Evolutionary conservation across 2,329 filamentous ascomycete species (phyloP).

Genomic region (Colletotrichum chlorophyti): DNA sequence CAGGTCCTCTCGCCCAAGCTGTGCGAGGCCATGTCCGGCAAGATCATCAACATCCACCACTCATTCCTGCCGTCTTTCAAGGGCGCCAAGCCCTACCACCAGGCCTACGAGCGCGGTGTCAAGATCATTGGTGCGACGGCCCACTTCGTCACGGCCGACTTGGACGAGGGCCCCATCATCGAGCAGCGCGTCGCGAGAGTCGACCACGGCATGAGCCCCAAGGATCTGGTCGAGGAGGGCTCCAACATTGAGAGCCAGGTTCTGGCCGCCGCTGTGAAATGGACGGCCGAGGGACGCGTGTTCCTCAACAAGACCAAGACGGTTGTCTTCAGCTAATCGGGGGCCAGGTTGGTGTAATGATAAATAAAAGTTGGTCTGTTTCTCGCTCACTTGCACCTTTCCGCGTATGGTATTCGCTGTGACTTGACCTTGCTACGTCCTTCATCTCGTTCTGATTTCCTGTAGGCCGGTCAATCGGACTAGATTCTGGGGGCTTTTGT

Average conservation of each 20-base stretch:
- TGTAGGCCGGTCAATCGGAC: no score
- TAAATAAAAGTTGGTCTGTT: slow-evolving; percentile 10
- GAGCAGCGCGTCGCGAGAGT: slow-evolving; percentile 83
- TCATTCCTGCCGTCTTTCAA: slow-evolving; percentile 88
- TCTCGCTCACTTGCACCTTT: not conserved
- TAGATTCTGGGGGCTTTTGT: no score
- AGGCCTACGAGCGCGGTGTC: slow-evolving; percentile 84
- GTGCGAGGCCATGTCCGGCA: slow-evolving; percentile 80
- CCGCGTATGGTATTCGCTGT: not conserved
- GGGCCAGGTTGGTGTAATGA: not conserved
- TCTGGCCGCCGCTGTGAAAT: slow-evolving; percentile 81
- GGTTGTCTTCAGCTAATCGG: slow-evolving; percentile 70
- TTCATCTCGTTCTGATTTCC: not conserved
- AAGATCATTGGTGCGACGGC: slow-evolving; percentile 90
- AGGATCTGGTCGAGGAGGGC: slow-evolving; percentile 79
- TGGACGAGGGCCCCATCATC: slow-evolving; percentile 88
- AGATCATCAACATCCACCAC: slow-evolving; percentile 93
- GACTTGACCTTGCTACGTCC: not conserved
- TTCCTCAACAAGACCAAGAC: slow-evolving; percentile 83
- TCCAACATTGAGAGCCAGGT: slow-evolving; percentile 87
- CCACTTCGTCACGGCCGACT: slow-evolving; percentile 84
- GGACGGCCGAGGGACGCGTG: slow-evolving; percentile 79
- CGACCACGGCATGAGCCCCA: slow-evolving; percentile 77
- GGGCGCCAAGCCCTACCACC: slow-evolving; percentile 87
- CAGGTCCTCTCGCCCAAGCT: slow-evolving; percentile 79